Conservation (phyloP, 1,284 basidiomycete species). For the Boletus semigastroideus region DNA sequence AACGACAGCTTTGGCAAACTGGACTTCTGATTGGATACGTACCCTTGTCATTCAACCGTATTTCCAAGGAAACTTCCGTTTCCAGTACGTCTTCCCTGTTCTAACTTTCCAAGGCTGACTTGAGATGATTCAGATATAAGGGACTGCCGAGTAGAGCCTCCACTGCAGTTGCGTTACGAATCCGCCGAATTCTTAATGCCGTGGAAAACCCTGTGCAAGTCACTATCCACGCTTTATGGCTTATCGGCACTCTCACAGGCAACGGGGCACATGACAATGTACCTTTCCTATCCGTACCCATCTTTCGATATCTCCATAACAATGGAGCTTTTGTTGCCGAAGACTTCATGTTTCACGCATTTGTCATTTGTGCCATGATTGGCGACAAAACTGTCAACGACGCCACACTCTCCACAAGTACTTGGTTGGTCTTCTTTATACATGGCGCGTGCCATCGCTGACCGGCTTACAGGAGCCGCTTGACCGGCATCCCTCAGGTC, state of each 20-base stretch:
- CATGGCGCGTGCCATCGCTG: constrained; percentile 1
- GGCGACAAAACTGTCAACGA: constrained; percentile 61
- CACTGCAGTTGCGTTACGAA: constrained; percentile 16
- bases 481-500: constrained; percentile 29
- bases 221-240: constrained; percentile 49
- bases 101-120: constrained; percentile 1
- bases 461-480: constrained; percentile 26
- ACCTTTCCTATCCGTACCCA: constrained; percentile 30
- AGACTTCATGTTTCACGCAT: constrained; percentile 38
- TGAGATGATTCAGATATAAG: constrained; percentile 20
- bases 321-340: constrained; percentile 30
- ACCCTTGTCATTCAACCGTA: constrained; percentile 27
- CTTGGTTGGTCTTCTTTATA: constrained; percentile 37
- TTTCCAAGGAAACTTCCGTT: constrained; percentile 17
- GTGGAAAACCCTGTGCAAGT: constrained; percentile 34
- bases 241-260: constrained; percentile 37
- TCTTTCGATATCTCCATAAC: constrained; percentile 31
- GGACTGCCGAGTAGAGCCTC: constrained; percentile 2
- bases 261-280: constrained; percentile 6
- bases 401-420: constrained; percentile 41
- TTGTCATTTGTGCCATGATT: constrained; percentile 50
- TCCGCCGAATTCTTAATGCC: constrained; percentile 18
- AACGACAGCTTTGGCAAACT: constrained; percentile 21
- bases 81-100: constrained; percentile 22
- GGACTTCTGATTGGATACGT: constrained; percentile 32